Evolutionary conservation across 768 basidiomycete species (phyloP), one percentile per base, ranked within the genome.

Genomic region (Rhodotorula graminis): DNA sequence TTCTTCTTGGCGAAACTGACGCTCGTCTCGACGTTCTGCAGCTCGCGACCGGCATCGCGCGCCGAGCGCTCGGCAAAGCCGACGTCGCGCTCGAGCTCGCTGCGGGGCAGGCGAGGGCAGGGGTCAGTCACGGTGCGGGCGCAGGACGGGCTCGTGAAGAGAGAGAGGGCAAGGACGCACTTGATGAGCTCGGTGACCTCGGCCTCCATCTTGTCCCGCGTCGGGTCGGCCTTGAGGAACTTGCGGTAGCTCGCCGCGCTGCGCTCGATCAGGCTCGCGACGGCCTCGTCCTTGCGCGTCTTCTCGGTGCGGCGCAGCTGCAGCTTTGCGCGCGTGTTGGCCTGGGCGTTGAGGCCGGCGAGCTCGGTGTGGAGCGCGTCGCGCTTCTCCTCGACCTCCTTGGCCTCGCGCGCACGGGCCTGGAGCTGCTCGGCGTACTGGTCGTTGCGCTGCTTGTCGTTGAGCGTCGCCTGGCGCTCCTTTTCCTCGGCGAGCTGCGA

Each of bases 251-350:
- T 89, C 61, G 81, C 80, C 58, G 85, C 86, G 62, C 85, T 85
- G 60, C 85, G 80, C 37, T 88, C 86, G 29, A 93, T 80, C 91
- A 84, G 87, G 65, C 85, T 87, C 73, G 86, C 83, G 23, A 93
- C 84, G 16, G 71, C 67, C 53, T 93, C 90, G 25, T 82, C 82
- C 58, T 83, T 82, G 81, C 90, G 91, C 67, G 82, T 84, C 79
- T 84, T 86, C 57, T 93, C 91, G 1, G 83, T 83, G 70, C 88
- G 84, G 78, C 91, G 90, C 72, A 95, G 78, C 53, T 89, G 87
- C 64, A 97, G 80, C 76, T 87, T 89, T 4, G 93, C 92, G 57
- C 95, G 84, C 2, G 87, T 83, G 65, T 93, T 90, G 0, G 91
- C 89, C 79, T 97, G 93, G 58, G 86, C 77, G 76, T 87, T 92